phyloP scores from a whole-genome alignment of 2,329 filamentous ascomycete species.

The Cytospora schulzeri region DNA sequence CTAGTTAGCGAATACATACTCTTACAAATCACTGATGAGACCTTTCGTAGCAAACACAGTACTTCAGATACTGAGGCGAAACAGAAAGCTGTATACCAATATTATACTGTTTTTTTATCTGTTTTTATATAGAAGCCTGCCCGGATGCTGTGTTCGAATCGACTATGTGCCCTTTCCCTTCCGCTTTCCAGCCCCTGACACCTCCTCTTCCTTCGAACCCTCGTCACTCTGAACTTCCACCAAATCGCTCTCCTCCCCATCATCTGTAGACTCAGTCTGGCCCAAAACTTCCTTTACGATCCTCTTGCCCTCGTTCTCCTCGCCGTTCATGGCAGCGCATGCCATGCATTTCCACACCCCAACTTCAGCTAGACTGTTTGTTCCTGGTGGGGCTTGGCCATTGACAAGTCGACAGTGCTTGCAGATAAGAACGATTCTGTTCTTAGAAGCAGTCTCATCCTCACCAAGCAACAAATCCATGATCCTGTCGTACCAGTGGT shows the following conservation, averaged over 20 bases:
- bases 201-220: background rate
- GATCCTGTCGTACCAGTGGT: slow-evolving; percentile 92
- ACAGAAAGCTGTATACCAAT: background rate
- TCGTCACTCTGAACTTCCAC: slow-evolving; percentile 21
- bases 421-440: slow-evolving; percentile 87
- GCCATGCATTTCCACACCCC: slow-evolving; percentile 86
- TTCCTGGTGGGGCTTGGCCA: slow-evolving; percentile 90
- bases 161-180: slow-evolving; percentile 14
- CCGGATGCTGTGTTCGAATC: background rate
- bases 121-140: background rate
- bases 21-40: no score
- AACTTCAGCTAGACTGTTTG: slow-evolving; percentile 73
- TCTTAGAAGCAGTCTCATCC: slow-evolving; percentile 90
- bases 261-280: slow-evolving; percentile 29
- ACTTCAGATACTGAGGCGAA: background rate
- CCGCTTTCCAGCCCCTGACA: background rate
- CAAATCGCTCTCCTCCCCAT: slow-evolving; percentile 26
- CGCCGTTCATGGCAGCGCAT: slow-evolving; percentile 82
- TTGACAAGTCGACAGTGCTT: slow-evolving; percentile 83
- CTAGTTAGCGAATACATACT: no score
- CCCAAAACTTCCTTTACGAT: slow-evolving; percentile 67
- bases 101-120: background rate
- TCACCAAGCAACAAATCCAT: slow-evolving; percentile 91
- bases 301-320: slow-evolving; percentile 73
- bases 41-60: background rate